These are phyloP conservation scores for Boletus bicolor DNA, from an alignment of 768 basidiomycete genomes.

Conservation along the genomic window DNA sequence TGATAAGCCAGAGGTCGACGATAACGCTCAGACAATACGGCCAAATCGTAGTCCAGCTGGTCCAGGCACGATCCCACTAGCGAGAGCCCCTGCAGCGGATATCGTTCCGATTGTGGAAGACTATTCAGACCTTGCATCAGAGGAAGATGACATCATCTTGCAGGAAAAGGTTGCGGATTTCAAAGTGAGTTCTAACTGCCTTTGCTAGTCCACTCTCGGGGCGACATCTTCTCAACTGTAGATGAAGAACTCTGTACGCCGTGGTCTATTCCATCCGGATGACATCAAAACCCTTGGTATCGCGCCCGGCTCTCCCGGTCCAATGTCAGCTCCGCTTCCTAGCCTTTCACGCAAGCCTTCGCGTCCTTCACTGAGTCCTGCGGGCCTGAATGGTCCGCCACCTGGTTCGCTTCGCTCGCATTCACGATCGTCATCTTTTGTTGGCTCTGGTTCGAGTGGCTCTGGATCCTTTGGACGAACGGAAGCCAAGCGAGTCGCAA, in stretches of 20 bases:
- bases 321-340: conserved; percentile 67
- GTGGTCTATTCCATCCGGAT: conserved; percentile 83
- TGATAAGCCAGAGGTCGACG: conserved; percentile 55
- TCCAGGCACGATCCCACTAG: conserved; percentile 48
- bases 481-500: conserved; percentile 54
- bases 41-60: conserved; percentile 68
- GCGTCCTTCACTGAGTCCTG: conserved; percentile 50
- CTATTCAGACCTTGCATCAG: conserved; percentile 83
- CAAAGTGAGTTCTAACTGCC: conserved; percentile 47
- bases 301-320: conserved; percentile 47
- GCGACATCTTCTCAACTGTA: conserved; percentile 15
- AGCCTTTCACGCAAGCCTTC: conserved; percentile 50
- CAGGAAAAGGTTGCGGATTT: conserved; percentile 82
- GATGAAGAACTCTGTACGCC: conserved; percentile 71
- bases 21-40: conserved; percentile 78
- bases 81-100: conserved; percentile 57
- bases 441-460: conserved; percentile 38
- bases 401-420: conserved; percentile 41
- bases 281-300: conserved; percentile 80
- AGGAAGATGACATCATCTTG: conserved; percentile 68
- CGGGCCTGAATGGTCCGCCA: conserved; percentile 26
- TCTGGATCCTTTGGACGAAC: conserved; percentile 62
- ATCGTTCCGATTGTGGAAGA: conserved; percentile 80
- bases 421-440: conserved; percentile 58
- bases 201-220: neutral